phyloP scores from a whole-genome alignment of 768 basidiomycete genomes.

The Lentinula guzmanii region DNA sequence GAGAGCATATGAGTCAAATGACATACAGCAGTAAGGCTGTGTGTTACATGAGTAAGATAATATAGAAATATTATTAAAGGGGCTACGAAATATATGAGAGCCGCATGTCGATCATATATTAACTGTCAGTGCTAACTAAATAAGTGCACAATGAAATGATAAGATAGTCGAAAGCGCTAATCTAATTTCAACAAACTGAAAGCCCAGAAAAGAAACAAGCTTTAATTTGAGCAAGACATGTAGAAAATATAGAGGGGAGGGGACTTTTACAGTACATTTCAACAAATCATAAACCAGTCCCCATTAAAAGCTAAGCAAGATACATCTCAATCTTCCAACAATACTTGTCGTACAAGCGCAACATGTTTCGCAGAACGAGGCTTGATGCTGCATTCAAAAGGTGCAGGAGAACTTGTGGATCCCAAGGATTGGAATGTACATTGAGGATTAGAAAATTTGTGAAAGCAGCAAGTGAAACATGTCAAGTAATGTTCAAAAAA shows the following conservation, averaged over 20 bases:
- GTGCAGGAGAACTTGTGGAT: conserved; percentile 8
- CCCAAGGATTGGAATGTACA: neutral
- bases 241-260: too few relatives aligned
- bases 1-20: neutral
- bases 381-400: conserved; percentile 23
- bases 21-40: neutral
- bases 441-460: too few relatives aligned
- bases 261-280: too few relatives aligned
- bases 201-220: too few relatives aligned
- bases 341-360: conserved; percentile 10
- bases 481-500: too few relatives aligned
- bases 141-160: neutral
- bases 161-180: neutral
- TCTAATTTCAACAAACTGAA: neutral
- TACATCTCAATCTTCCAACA: neutral
- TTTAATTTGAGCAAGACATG: too few relatives aligned
- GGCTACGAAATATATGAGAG: too few relatives aligned
- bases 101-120: too few relatives aligned
- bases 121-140: neutral
- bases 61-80: too few relatives aligned
- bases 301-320: too few relatives aligned
- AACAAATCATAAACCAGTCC: too few relatives aligned
- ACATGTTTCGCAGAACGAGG: conserved; percentile 19
- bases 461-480: too few relatives aligned
- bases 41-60: neutral